Evolutionary conservation across 2,329 filamentous ascomycete genomes (phyloP), one percentile per base, ranked within the genome.

Genomic region (Neofusicoccum ribis): DNA sequence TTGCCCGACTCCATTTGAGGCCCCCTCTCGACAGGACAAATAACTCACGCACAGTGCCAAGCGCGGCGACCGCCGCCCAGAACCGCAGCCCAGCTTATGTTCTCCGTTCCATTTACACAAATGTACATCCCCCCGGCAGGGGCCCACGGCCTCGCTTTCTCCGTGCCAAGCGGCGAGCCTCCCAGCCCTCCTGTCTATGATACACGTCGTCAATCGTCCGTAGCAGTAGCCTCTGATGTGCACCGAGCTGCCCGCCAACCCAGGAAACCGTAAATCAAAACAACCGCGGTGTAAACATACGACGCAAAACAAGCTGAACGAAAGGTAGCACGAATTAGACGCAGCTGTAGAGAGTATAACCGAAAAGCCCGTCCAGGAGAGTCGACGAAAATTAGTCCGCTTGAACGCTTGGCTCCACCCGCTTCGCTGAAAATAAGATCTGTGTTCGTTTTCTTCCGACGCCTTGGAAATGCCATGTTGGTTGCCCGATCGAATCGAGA

Each of bases 191-290:
- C 39, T 11, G 39, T 58, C 54, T 58, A 58, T 58, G 54, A 31
- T 58, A 58, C 54, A 58, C 20, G 54, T 58, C 54, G 37, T 58
- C 54, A 58, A n/a, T 58, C 39, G 54, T 58, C 20, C 20, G 20
- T 20, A 20, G 20, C 20, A 34, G 39, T 17, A 43, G 27, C 54
- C 54, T 41, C 39, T 44, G 41, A 43, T 58, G 39, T 56, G 52
- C 52, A 56, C 36, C 37, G 37, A 9, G 52, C 37, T n/a, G 20
- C 52, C 52, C 47, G 34, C 20, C 51, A 37, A 43, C 31, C 49
- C 49, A 37, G 27, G 6, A 46, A 20, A 17, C 17, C 23, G 34
- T 8, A 44, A 58, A 17, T 31, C 8, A 46, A 58, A 58, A 37
- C 8, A 11, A n/a, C 15, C 6, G 54, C 51, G 51, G 51, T 56